Conservation (phyloP, 208 protist species). For the Wallacemonas rigidus region DNA sequence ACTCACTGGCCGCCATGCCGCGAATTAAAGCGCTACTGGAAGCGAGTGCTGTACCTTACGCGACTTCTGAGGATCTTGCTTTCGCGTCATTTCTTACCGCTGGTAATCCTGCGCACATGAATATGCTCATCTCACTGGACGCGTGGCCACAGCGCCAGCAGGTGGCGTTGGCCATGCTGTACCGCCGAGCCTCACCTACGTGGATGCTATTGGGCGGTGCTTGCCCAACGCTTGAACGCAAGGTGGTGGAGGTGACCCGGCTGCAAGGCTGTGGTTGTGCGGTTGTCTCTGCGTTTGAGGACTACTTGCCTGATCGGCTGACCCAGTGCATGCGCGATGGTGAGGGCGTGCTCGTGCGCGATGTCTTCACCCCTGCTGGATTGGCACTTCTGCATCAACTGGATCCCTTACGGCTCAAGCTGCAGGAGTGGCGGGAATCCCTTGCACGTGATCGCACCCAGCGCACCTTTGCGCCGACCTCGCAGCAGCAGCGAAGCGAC, state of each 20-base stretch:
- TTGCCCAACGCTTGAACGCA: slow-evolving; percentile 42
- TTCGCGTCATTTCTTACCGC: slow-evolving; percentile 53
- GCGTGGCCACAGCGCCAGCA: slow-evolving; percentile 39
- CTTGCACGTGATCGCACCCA: neutral
- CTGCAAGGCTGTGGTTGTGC: slow-evolving; percentile 54
- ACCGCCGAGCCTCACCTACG: slow-evolving; percentile 39
- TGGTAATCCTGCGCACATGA: slow-evolving; percentile 39
- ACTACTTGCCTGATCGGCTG: slow-evolving; percentile 39
- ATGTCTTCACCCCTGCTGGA: slow-evolving; percentile 36
- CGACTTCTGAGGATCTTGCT: slow-evolving; percentile 14
- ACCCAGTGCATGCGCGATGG: slow-evolving; percentile 52
- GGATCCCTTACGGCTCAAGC: slow-evolving; percentile 24
- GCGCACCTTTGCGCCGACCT: neutral
- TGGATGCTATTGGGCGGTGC: slow-evolving; percentile 73
- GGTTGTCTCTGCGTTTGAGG: slow-evolving; percentile 51
- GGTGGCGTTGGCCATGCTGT: slow-evolving; percentile 25
- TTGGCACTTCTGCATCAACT: slow-evolving; percentile 36
- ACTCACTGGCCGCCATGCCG: slow-evolving; percentile 24
- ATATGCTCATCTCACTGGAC: slow-evolving; percentile 38
- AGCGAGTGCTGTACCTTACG: slow-evolving; percentile 27
- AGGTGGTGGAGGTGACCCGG: slow-evolving; percentile 45
- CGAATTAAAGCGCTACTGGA: slow-evolving; percentile 25
- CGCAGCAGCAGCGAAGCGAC: neutral
- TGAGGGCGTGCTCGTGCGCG: slow-evolving; percentile 71
- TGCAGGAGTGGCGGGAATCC: slow-evolving; percentile 14